Percentiles rank a stretch among this genome's conserved stretches.
phyloP scores from a whole-genome alignment of 148 eudicot species.

The Chenopodium quinoa region DNA sequence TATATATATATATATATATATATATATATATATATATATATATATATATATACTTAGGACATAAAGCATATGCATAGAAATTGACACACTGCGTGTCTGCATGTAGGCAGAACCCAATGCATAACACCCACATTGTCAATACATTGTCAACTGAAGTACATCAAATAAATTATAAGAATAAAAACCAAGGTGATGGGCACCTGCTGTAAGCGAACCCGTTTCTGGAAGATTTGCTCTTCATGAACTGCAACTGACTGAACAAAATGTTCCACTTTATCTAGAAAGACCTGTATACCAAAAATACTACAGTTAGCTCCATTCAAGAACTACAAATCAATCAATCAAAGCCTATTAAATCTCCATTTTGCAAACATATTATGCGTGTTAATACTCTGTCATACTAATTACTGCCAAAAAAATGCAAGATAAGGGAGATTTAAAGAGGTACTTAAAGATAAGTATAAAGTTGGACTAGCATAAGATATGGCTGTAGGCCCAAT shows the following conservation, averaged over 20 bases:
- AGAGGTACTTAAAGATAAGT: too few species aligned
- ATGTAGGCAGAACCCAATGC: not conserved
- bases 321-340: slow-evolving; percentile 5
- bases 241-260: slow-evolving; percentile 84
- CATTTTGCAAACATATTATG: too few species aligned
- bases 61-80: not conserved
- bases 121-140: not conserved
- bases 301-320: slow-evolving; percentile 14
- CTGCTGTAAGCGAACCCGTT: slow-evolving; percentile 88
- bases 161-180: slow-evolving; percentile 12
- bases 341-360: not conserved
- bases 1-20: too few species aligned
- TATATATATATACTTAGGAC: not conserved
- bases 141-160: not conserved
- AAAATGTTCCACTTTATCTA: slow-evolving; percentile 92
- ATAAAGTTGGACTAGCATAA: not conserved
- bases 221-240: slow-evolving; percentile 93
- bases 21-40: too few species aligned
- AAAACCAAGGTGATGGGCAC: slow-evolving; percentile 29
- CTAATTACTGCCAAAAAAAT: too few species aligned
- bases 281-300: slow-evolving; percentile 52
- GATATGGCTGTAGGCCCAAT: not conserved
- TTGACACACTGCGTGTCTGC: not conserved
- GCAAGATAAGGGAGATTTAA: too few species aligned
- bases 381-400: too few species aligned